phyloP scores from a whole-genome alignment of 306 rosid species.

The Arachis hypogaea region DNA sequence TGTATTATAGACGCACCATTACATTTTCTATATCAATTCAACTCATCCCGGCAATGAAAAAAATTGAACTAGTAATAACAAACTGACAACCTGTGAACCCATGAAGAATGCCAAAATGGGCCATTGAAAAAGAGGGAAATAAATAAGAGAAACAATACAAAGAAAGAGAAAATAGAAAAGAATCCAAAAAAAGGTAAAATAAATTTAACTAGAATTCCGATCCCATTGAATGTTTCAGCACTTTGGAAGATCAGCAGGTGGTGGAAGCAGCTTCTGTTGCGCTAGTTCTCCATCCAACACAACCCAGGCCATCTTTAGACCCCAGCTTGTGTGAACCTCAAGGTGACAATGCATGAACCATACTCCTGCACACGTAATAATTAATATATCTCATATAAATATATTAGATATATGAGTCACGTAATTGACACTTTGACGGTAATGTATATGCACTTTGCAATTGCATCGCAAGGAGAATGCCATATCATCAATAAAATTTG shows the following conservation, averaged over 20 bases:
- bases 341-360: slow-evolving; percentile 83
- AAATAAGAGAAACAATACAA: background rate
- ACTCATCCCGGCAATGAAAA: slow-evolving; percentile 6
- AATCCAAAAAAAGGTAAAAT: background rate
- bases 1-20: background rate
- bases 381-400: background rate
- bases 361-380: slow-evolving; percentile 46
- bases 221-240: slow-evolving; percentile 33
- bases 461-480: too few species aligned
- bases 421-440: too few species aligned
- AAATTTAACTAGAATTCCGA: background rate
- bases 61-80: background rate
- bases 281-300: slow-evolving; percentile 69
- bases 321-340: slow-evolving; percentile 77
- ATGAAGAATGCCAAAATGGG: background rate
- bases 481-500: too few species aligned
- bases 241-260: slow-evolving; percentile 74
- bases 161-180: too few species aligned
- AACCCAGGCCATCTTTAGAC: slow-evolving; percentile 73
- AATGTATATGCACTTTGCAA: too few species aligned
- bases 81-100: background rate
- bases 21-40: background rate
- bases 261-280: slow-evolving; percentile 61
- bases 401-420: too few species aligned
- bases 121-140: background rate